These are phyloP conservation scores for Lepidium africanum DNA, from an alignment of 345 rosid genomes.

Conservation along the genomic window DNA sequence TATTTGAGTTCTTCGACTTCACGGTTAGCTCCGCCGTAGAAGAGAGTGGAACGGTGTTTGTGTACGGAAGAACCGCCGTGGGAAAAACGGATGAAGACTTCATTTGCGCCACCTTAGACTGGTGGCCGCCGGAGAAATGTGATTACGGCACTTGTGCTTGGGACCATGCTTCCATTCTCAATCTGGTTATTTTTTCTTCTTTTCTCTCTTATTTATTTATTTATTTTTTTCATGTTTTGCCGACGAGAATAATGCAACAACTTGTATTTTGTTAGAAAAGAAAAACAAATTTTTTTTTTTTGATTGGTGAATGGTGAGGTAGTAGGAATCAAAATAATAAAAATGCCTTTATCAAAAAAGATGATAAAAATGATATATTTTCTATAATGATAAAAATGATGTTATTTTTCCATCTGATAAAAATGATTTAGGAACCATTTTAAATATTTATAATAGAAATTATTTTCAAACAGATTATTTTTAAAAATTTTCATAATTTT, in stretches of 20 bases:
- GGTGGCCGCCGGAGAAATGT: conserved; percentile 99
- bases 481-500: too few species aligned
- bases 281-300: neutral
- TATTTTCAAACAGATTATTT: too few species aligned
- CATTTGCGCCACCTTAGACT: conserved; percentile 88
- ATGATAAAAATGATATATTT: too few species aligned
- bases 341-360: too few species aligned
- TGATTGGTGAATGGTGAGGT: too few species aligned
- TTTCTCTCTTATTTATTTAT: neutral
- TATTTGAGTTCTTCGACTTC: conserved; percentile 19
- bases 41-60: conserved; percentile 42
- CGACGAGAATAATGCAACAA: conserved; percentile 2
- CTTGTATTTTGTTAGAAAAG: neutral
- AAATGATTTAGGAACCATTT: too few species aligned
- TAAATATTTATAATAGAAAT: too few species aligned
- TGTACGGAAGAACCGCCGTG: conserved; percentile 50
- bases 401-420: too few species aligned
- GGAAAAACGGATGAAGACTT: conserved; percentile 76
- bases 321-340: too few species aligned
- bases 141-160: conserved; percentile 90
- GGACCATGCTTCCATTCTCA: conserved; percentile 82
- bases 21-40: conserved; percentile 25
- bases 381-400: too few species aligned
- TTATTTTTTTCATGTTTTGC: neutral
- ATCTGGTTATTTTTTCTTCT: conserved; percentile 45